Percentiles rank a stretch among this genome's conserved stretches.
These are phyloP conservation scores for Gentiana dahurica DNA, from an alignment of 257 asterid species.

Conservation along the genomic window DNA sequence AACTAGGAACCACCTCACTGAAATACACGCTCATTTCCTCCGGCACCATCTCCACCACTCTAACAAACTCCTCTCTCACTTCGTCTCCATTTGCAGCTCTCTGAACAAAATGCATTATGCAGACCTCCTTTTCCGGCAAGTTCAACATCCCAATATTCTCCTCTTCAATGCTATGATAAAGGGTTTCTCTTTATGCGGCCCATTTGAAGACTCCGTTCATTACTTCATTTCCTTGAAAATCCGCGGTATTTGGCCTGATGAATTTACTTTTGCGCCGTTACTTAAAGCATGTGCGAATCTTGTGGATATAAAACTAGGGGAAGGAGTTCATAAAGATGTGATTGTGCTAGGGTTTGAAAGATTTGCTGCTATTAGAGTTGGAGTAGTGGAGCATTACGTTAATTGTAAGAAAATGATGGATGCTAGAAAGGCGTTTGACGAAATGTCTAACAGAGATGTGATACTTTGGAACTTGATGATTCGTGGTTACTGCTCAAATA, in stretches of 20 bases:
- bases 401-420: slow-evolving; percentile 20
- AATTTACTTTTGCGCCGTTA: slow-evolving; percentile 32
- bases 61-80: slow-evolving; percentile 35
- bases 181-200: slow-evolving; percentile 23
- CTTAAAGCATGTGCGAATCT: slow-evolving; percentile 31
- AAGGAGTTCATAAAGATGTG: slow-evolving; percentile 21
- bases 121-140: slow-evolving; percentile 20
- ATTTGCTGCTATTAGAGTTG: slow-evolving; percentile 22
- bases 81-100: slow-evolving; percentile 30
- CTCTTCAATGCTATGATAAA: slow-evolving; percentile 39
- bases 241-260: slow-evolving; percentile 35
- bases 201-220: slow-evolving; percentile 20
- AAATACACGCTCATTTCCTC: slow-evolving; percentile 31
- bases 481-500: slow-evolving; percentile 25
- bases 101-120: slow-evolving; percentile 27
- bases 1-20: slow-evolving; percentile 25
- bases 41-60: slow-evolving; percentile 37
- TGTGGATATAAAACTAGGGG: slow-evolving; percentile 17
- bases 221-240: slow-evolving; percentile 21
- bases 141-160: slow-evolving; percentile 24
- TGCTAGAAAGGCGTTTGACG: slow-evolving; percentile 31
- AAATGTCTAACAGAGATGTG: slow-evolving; percentile 30
- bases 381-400: slow-evolving; percentile 24
- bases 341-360: slow-evolving; percentile 31
- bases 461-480: slow-evolving; percentile 40